These are phyloP conservation scores for Eimeria zaria DNA, from an alignment of 169 alveolate genomes.

Conservation along the genomic window DNA sequence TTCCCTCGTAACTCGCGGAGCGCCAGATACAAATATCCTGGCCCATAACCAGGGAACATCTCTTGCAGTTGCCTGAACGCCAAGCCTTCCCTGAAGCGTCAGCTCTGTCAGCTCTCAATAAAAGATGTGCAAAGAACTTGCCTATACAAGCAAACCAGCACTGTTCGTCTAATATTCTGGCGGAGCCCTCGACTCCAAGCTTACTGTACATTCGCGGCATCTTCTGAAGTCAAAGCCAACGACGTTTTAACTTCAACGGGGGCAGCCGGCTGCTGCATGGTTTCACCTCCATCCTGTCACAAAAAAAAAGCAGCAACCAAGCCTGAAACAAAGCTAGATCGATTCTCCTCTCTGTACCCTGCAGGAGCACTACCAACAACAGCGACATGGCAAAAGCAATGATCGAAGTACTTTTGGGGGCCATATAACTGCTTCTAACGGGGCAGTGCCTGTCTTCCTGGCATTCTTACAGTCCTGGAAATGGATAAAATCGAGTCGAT, in stretches of 20 bases:
- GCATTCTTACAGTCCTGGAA: constrained; percentile 13
- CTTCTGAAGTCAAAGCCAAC: constrained; percentile 37
- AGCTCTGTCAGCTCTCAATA: neutral
- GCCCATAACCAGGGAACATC: constrained; percentile 65
- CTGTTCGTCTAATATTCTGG: neutral
- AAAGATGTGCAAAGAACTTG: neutral
- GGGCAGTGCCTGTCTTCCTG: neutral
- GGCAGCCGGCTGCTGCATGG: constrained; percentile 2
- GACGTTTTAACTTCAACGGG: neutral
- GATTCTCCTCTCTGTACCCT: neutral
- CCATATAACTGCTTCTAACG: neutral
- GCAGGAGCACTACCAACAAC: neutral
- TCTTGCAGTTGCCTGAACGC: constrained; percentile 66
- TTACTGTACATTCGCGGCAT: constrained; percentile 24
- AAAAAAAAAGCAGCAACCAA: neutral
- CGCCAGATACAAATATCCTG: constrained; percentile 56
- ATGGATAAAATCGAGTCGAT: constrained; percentile 42
- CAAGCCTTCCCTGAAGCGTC: neutral
- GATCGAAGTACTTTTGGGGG: neutral
- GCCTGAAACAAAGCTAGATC: neutral
- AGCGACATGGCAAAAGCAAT: neutral
- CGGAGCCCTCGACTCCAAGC: neutral
- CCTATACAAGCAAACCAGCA: neutral
- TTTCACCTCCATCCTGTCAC: constrained; percentile 6
- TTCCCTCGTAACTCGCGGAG: constrained; percentile 55